phyloP scores from a whole-genome alignment of 306 rosid genomes.

The Argentina anserina region DNA sequence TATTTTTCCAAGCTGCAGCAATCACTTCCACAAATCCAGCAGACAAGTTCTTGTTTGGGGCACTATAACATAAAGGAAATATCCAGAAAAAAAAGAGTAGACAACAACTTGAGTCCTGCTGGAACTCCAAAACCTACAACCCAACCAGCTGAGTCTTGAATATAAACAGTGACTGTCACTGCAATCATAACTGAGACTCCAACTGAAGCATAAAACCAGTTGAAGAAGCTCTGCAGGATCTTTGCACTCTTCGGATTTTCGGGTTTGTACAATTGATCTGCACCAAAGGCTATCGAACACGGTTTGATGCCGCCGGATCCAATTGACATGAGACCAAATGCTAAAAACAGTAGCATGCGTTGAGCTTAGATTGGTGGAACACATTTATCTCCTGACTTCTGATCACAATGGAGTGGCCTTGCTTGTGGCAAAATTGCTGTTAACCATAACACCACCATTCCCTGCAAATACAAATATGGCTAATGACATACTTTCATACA shows the following conservation, averaged over 20 bases:
- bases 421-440: constrained; percentile 58
- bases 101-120: constrained; percentile 58
- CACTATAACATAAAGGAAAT: constrained; percentile 38
- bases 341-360: constrained; percentile 38
- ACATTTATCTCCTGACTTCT: constrained; percentile 25
- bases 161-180: constrained; percentile 50
- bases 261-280: constrained; percentile 56
- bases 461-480: constrained; percentile 26
- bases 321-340: constrained; percentile 57
- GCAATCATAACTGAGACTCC: constrained; percentile 54
- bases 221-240: constrained; percentile 56
- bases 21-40: constrained; percentile 46
- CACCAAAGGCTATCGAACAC: constrained; percentile 70
- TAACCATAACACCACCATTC: constrained; percentile 51
- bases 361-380: constrained; percentile 32
- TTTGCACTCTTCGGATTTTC: constrained; percentile 42
- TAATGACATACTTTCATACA: neutral
- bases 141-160: constrained; percentile 64
- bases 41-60: constrained; percentile 53
- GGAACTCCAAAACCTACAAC: constrained; percentile 64
- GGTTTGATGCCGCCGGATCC: constrained; percentile 85
- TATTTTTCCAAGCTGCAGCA: constrained; percentile 64
- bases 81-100: constrained; percentile 59
- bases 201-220: constrained; percentile 76
- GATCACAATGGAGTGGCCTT: constrained; percentile 54